Conservation (phyloP, 208 protist species). For the Blastocrithidia nonstop region DNA sequence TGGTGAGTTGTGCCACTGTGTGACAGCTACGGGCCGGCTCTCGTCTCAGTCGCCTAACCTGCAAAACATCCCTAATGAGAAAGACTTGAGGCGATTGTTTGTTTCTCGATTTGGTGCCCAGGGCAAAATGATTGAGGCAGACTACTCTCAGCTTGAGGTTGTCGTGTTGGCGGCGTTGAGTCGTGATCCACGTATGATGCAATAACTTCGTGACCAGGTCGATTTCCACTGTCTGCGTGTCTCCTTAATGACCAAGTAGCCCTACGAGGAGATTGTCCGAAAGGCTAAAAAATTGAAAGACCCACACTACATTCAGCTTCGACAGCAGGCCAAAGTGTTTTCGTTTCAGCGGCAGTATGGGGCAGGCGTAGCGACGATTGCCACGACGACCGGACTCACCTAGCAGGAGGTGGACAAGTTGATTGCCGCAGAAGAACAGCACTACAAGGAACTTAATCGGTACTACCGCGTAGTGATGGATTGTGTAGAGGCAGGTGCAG, state of each 20-base stretch:
- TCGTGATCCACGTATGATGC: conserved; percentile 72
- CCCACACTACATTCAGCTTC: conserved; percentile 75
- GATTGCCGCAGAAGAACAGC: conserved; percentile 70
- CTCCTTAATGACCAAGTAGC: conserved; percentile 80
- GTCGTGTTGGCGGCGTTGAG: conserved; percentile 79
- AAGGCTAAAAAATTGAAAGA: conserved; percentile 76
- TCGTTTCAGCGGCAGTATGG: conserved; percentile 88
- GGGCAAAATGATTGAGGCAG: conserved; percentile 82
- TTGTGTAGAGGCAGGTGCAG: conserved; percentile 58
- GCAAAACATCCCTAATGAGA: conserved; percentile 80
- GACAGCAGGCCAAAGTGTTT: conserved; percentile 85
- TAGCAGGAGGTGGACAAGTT: conserved; percentile 74
- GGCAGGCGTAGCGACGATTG: conserved; percentile 62
- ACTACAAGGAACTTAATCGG: conserved; percentile 64
- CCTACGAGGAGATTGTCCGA: conserved; percentile 74
- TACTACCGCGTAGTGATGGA: conserved; percentile 75
- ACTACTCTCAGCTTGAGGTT: conserved; percentile 85
- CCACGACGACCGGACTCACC: conserved; percentile 72
- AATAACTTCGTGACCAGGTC: conserved; percentile 70
- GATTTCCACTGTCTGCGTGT: conserved; percentile 85
- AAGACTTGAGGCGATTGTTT: conserved; percentile 66
- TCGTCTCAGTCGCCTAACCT: conserved; percentile 81
- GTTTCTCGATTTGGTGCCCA: conserved; percentile 67
- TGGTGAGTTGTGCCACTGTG: conserved; percentile 78
- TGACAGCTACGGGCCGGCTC: conserved; percentile 77